Conservation (phyloP, 2,329 filamentous ascomycete species). For the Claviceps fusiformis region DNA sequence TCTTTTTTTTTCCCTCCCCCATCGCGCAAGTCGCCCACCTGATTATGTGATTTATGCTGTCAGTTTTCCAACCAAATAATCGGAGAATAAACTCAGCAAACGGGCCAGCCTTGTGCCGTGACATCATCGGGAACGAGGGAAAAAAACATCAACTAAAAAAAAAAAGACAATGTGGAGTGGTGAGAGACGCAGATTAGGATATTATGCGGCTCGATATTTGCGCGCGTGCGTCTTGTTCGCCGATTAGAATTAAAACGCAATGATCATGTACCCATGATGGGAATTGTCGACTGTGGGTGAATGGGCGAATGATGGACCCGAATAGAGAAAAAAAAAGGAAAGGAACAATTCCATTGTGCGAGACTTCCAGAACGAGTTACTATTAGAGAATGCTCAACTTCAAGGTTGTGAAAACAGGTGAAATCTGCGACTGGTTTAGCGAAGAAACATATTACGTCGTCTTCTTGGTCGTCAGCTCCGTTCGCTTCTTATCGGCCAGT, state of each 20-base stretch:
- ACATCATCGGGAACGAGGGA: neutral
- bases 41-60: no score
- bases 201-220: neutral
- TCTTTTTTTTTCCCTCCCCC: no score
- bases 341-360: neutral
- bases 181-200: neutral
- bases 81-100: neutral
- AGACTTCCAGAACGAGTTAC: neutral
- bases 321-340: neutral
- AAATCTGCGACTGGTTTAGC: neutral
- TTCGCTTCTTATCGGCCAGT: conserved; percentile 25
- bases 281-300: neutral
- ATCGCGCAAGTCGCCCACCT: no score
- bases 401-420: neutral
- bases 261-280: neutral
- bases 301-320: neutral
- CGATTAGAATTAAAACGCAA: neutral
- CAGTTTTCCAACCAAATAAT: neutral
- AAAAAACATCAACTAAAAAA: no score
- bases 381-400: neutral
- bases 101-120: neutral
- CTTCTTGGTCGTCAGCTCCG: conserved; percentile 11
- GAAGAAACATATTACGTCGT: conserved; percentile 4
- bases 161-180: neutral
- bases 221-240: neutral